phyloP scores from a whole-genome alignment of 2,329 filamentous ascomycete species.

The Fusarium poae region DNA sequence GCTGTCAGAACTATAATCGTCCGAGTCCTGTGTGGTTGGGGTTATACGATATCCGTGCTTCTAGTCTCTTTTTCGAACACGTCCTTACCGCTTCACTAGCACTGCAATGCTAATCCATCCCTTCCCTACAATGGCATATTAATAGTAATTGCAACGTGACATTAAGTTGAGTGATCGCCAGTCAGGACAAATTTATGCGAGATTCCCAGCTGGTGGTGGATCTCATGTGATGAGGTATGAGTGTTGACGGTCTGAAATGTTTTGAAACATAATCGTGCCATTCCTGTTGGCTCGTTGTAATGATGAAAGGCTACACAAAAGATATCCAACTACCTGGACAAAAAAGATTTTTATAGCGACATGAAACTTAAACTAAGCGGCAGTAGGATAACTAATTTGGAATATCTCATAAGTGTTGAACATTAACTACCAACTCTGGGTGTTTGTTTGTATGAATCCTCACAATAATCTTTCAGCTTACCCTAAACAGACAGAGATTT shows the following conservation, averaged over 20 bases:
- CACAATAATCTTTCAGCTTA: neutral
- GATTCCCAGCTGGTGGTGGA: neutral
- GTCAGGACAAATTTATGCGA: neutral
- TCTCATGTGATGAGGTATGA: neutral
- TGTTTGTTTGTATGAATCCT: neutral
- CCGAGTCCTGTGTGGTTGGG: neutral
- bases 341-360: fast-evolving
- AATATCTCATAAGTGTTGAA: fast-evolving
- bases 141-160: neutral
- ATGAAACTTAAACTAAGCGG: neutral
- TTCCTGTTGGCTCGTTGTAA: fast-evolving
- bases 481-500: neutral
- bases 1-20: neutral
- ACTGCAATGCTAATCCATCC: neutral
- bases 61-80: neutral
- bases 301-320: neutral
- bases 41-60: neutral
- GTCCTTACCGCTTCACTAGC: neutral
- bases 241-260: neutral
- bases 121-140: neutral
- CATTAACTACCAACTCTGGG: fast-evolving
- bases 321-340: fast-evolving
- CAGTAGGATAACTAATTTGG: no score
- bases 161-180: neutral
- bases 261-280: neutral